These are phyloP conservation scores for Parmelia sp. DNA, from an alignment of 495 filamentous ascomycete species.

Conservation along the genomic window DNA sequence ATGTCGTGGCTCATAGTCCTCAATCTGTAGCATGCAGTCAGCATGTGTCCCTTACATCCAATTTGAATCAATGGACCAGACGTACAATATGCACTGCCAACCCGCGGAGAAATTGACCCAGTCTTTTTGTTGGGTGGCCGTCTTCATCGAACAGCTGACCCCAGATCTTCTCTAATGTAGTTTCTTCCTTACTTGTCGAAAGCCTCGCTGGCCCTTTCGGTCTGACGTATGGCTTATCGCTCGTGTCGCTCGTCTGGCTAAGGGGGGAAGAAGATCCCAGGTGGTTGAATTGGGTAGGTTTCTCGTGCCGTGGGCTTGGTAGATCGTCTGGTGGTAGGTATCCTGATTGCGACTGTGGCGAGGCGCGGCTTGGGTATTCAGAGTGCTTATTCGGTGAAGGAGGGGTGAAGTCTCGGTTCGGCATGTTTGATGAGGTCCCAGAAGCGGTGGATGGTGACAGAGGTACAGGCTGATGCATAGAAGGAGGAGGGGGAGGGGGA, in stretches of 20 bases:
- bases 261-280: conserved; percentile 23
- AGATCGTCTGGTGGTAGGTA: conserved; percentile 17
- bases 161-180: conserved; percentile 66
- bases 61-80: background rate
- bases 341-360: conserved; percentile 29
- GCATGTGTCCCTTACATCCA: conserved; percentile 9
- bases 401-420: conserved; percentile 39
- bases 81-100: conserved; percentile 74
- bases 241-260: conserved; percentile 36
- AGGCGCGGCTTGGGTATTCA: conserved; percentile 24
- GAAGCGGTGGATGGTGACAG: conserved; percentile 31
- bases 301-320: conserved; percentile 18
- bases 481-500: conserved; percentile 24
- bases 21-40: conserved; percentile 51
- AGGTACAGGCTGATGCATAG: conserved; percentile 26
- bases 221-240: conserved; percentile 31
- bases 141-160: conserved; percentile 65
- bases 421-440: conserved; percentile 30
- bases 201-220: conserved; percentile 41
- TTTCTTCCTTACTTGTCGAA: conserved; percentile 47
- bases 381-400: conserved; percentile 34
- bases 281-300: conserved; percentile 5
- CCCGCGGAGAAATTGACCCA: conserved; percentile 67
- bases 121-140: conserved; percentile 58
- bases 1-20: conserved; percentile 64